phyloP scores from a whole-genome alignment of 2,329 filamentous ascomycete genomes.

The Herpotrichia juniperi region DNA sequence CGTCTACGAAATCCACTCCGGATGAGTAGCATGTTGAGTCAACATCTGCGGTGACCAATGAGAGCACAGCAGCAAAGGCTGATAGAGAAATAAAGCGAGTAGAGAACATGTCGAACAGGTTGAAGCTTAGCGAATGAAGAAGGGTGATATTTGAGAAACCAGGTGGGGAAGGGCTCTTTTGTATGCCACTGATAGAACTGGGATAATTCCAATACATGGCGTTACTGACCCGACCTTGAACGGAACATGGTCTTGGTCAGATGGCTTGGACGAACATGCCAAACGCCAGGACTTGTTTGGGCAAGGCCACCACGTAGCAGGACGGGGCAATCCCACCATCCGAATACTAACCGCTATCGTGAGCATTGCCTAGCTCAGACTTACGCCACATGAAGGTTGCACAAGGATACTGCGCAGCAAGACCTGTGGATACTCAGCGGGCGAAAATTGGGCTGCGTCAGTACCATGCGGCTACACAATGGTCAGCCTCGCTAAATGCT shows the following conservation, averaged over 20 bases:
- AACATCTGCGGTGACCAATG: conserved; percentile 27
- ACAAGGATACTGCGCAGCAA: conserved; percentile 5
- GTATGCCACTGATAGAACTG: conserved; percentile 14
- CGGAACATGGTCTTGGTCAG: conserved; percentile 16
- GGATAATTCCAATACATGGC: conserved; percentile 7
- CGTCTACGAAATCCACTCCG: conserved; percentile 52
- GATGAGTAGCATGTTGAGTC: conserved; percentile 43
- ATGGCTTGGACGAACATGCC: conserved; percentile 23
- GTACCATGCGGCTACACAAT: neutral
- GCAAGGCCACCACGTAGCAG: conserved; percentile 18
- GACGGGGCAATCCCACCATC: conserved; percentile 17
- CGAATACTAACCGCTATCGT: conserved; percentile 20
- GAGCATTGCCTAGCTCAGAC: conserved; percentile 13
- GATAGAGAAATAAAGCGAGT: conserved; percentile 30
- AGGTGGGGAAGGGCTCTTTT: conserved; percentile 11
- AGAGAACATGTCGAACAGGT: conserved; percentile 33
- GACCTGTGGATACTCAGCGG: conserved; percentile 4
- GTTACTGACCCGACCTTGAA: conserved; percentile 12
- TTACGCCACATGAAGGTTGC: conserved; percentile 16
- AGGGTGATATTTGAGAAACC: neutral
- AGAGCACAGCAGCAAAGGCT: conserved; percentile 30
- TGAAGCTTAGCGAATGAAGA: neutral
- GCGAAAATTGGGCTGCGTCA: conserved; percentile 1
- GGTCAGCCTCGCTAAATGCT: neutral
- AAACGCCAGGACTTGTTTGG: conserved; percentile 22